Base-by-base conservation (phyloP, 306 rosid species). In the Dalbergia cochinchinensis region DNA sequence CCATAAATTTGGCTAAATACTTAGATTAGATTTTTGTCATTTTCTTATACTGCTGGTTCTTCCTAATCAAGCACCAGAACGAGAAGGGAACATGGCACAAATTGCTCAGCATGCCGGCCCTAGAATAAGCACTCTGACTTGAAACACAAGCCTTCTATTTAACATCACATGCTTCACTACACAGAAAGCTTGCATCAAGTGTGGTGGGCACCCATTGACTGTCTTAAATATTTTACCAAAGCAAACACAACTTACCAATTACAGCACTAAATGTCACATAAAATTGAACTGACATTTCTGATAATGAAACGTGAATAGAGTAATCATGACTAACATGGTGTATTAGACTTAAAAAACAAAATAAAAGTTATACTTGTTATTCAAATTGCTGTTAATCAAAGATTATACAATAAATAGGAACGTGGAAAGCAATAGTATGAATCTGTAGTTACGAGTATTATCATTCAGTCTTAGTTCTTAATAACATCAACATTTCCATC, bases 71-170 rank as follows among this genome's bases (percentile, higher is more conserved):
- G 71, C 35, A 50, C 58, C 59, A 42, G 65, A 83, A 72, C 51
- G 62, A 78, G 34, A 77, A 62, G 48, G 35, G 44, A 14, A 15
- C 15, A 44, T 63, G 63, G 61, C 18, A 81, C 19, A 59, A 59
- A 65, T 65, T 37, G 69, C 16, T 11, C 13, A 63, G 31, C 53
- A 79, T 5, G n/a, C 34, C 60, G 31, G 15, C 63, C 65, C 66
- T 54, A 77, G 58, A 41, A 66, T 18, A 75, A 74, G 11, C 18
- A 75, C 82, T 50, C 65, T 71, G 65, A 76, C 69, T 42, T 64
- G 11, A 68, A 67, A 61, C 59, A 41, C 59, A n/a, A 57, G 65
- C 57, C 58, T 39, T 47, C 47, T 31, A 78, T 74, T 63, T 78
- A 77, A 77, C 57, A 41, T 55, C 39, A n/a, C 51, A 35, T 61